Evolutionary conservation across 2,329 filamentous ascomycete genomes (phyloP).

Genomic region (Fusarium veterinarium): DNA sequence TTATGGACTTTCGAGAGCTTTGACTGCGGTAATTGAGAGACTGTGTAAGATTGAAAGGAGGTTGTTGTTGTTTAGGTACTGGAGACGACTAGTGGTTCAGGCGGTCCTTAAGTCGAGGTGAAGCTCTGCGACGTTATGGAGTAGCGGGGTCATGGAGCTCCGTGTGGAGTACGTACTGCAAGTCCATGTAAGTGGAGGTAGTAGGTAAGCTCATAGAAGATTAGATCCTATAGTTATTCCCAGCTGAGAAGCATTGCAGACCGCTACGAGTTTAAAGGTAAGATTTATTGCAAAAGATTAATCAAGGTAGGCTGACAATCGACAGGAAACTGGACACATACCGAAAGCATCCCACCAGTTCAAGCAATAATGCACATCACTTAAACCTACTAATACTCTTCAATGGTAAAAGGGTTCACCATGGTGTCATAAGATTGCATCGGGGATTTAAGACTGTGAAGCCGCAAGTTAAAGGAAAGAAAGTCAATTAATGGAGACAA

Average conservation of each 20-base stretch:
- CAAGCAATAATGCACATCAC: neutral
- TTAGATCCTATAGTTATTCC: neutral
- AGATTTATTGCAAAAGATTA: neutral
- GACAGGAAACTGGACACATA: neutral
- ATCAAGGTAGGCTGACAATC: neutral
- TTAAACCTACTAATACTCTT: neutral
- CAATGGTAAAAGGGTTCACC: neutral
- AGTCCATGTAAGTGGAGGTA: constrained; percentile 3
- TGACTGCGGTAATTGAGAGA: neutral
- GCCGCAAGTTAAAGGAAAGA: constrained; percentile 2
- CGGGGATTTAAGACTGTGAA: neutral
- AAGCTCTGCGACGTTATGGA: constrained; percentile 38
- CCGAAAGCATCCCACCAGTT: neutral
- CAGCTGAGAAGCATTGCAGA: neutral
- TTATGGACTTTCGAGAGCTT: neutral
- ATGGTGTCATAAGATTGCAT: neutral
- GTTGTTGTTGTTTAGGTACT: constrained; percentile 2
- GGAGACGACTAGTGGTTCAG: constrained; percentile 5
- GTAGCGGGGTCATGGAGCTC: constrained; percentile 44
- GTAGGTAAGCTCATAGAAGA: neutral
- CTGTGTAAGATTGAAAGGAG: neutral
- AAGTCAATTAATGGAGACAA: constrained; percentile 30
- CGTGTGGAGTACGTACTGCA: constrained; percentile 28
- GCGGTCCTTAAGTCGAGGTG: constrained; percentile 15
- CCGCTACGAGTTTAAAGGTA: neutral